Conservation (phyloP, 441 rosid genomes). For the Gossypium trilobum region DNA sequence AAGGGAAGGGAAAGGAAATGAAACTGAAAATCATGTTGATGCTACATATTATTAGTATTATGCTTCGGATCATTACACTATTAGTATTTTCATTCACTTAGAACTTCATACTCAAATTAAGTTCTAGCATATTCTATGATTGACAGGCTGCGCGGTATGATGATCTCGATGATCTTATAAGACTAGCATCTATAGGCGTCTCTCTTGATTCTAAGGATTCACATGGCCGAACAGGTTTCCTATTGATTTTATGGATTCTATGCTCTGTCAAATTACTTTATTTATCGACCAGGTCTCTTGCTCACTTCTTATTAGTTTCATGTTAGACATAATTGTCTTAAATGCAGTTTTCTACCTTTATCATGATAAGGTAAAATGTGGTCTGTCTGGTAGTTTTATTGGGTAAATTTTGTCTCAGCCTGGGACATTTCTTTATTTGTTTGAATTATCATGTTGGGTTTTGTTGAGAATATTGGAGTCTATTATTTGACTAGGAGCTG, state of each 20-base stretch:
- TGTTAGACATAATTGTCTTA: background rate
- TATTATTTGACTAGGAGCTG: background rate
- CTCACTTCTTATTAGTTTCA: background rate
- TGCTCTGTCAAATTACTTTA: background rate
- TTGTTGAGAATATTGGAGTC: background rate
- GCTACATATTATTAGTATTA: background rate
- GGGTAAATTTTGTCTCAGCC: background rate
- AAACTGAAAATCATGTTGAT: background rate
- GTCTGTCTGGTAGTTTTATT: background rate
- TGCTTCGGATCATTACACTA: background rate
- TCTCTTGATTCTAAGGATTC: conserved; percentile 71
- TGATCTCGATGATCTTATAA: conserved; percentile 57
- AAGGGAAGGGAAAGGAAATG: background rate
- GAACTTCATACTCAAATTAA: background rate
- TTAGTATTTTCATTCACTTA: background rate
- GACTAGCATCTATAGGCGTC: conserved; percentile 50
- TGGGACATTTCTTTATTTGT: background rate
- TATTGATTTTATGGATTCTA: background rate
- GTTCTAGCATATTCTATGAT: background rate
- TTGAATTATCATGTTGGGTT: background rate
- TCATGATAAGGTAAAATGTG: background rate
- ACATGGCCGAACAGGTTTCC: conserved; percentile 62
- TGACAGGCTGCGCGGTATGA: conserved; percentile 75
- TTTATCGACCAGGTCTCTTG: background rate
- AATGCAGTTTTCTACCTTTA: background rate